Percentiles rank a stretch among this genome's conserved stretches.
Evolutionary conservation across 164 flowering plant genomes (phyloP).

Genomic region (Taxillus chinensis): DNA sequence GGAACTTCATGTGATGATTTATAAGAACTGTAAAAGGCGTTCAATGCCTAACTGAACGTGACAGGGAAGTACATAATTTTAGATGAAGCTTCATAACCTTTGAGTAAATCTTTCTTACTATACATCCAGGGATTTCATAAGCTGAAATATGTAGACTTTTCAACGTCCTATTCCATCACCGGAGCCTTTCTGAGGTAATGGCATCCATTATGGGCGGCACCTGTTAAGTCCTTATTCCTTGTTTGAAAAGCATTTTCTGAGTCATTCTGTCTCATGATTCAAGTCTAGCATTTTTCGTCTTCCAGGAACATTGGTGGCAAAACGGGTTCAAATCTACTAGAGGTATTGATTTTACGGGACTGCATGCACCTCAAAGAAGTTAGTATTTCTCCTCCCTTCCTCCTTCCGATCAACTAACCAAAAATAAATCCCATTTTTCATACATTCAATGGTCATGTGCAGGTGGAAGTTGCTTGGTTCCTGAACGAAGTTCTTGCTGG

Average conservation of each 20-base stretch:
- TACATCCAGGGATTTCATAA: slow-evolving; percentile 64
- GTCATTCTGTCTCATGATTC: background rate
- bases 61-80: no score
- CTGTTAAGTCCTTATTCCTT: background rate
- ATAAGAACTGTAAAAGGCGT: no score
- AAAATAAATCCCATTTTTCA: background rate
- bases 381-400: slow-evolving; percentile 9
- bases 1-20: no score
- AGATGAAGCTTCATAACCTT: no score
- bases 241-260: background rate
- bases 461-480: slow-evolving; percentile 69
- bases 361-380: slow-evolving; percentile 94
- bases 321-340: slow-evolving; percentile 41
- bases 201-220: background rate
- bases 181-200: slow-evolving; percentile 72
- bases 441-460: slow-evolving; percentile 11
- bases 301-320: slow-evolving; percentile 57
- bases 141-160: slow-evolving; percentile 65
- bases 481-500: slow-evolving; percentile 53
- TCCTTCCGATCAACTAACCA: background rate
- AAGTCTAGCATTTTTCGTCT: background rate
- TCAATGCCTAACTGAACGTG: no score
- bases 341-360: slow-evolving; percentile 71
- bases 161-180: slow-evolving; percentile 71
- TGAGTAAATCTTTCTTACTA: slow-evolving; percentile 2